These are phyloP conservation scores for Mortierella alpina DNA, from an alignment of 192 early-diverging fungal species.

Conservation along the genomic window DNA sequence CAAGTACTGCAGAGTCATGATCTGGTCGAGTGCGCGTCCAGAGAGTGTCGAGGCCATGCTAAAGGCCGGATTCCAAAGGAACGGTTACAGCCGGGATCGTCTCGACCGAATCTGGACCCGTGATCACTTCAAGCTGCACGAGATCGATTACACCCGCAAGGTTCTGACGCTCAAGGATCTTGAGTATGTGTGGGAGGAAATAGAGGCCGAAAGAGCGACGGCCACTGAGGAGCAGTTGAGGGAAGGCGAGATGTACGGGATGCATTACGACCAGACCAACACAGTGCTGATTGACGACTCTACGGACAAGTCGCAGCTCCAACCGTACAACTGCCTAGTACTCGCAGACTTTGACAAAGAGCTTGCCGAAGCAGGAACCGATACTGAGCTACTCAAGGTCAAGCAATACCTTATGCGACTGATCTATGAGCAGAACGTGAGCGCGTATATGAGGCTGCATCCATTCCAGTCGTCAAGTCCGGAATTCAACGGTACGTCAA, in stretches of 20 bases:
- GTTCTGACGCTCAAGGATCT: constrained; percentile 71
- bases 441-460: constrained; percentile 52
- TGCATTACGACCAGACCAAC: constrained; percentile 56
- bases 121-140: constrained; percentile 55
- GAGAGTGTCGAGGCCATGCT: constrained; percentile 69
- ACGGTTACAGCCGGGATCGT: constrained; percentile 10
- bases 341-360: constrained; percentile 46
- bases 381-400: constrained; percentile 59
- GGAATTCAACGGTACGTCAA: neutral
- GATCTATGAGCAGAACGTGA: constrained; percentile 54
- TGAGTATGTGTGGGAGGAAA: constrained; percentile 61
- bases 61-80: constrained; percentile 43
- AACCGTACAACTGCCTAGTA: constrained; percentile 60
- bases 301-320: constrained; percentile 56
- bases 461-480: constrained; percentile 44
- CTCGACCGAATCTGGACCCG: constrained; percentile 72
- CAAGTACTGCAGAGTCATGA: constrained; percentile 71
- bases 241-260: neutral
- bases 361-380: neutral
- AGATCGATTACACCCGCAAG: constrained; percentile 53
- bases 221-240: neutral
- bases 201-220: constrained; percentile 17
- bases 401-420: constrained; percentile 48
- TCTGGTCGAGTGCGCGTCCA: constrained; percentile 78
- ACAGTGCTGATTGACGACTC: constrained; percentile 69